These are phyloP conservation scores for Venturia effusa DNA, from an alignment of 2,329 filamentous ascomycete genomes.

Conservation along the genomic window DNA sequence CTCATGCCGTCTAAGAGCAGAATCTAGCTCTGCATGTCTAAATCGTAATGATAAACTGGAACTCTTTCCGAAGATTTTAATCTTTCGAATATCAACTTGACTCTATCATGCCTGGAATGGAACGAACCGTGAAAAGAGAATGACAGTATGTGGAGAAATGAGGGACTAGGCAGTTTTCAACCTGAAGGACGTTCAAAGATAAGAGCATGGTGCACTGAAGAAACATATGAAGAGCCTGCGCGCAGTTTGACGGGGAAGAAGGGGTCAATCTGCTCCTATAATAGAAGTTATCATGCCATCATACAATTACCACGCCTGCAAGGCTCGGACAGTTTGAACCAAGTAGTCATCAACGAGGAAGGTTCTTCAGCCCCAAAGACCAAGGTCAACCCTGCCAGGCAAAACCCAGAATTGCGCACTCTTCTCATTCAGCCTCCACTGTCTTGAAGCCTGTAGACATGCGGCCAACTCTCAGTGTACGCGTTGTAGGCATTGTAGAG, in stretches of 20 bases:
- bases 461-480: background rate
- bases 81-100: background rate
- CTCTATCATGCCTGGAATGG: background rate
- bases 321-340: background rate
- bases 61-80: background rate
- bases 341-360: background rate
- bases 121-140: background rate
- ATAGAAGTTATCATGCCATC: background rate
- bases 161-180: background rate
- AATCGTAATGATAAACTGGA: background rate
- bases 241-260: background rate
- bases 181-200: background rate
- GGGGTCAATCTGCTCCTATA: background rate
- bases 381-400: background rate
- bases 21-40: background rate
- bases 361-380: background rate
- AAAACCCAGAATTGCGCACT: background rate
- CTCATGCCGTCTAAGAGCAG: background rate
- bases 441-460: background rate
- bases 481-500: background rate
- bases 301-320: background rate
- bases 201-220: background rate
- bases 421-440: background rate
- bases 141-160: background rate
- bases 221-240: background rate